Evolutionary conservation across 2,329 filamentous ascomycete genomes (phyloP), one percentile per base, ranked within the genome.

Genomic region (Sordariomycetes sp.): DNA sequence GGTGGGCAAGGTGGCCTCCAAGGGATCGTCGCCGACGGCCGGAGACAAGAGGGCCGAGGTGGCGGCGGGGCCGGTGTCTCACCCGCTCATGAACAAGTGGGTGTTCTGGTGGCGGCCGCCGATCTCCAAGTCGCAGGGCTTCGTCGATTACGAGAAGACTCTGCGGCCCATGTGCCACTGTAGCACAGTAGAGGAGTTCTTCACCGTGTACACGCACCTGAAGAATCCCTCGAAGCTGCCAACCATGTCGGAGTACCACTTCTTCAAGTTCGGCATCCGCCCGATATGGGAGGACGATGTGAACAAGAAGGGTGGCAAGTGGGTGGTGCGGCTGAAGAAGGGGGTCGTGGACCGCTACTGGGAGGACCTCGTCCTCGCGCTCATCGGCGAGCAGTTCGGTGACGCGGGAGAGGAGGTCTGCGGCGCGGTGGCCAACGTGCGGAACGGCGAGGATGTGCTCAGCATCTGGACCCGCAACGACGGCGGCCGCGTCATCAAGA

Each of bases 271-370:
- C 69, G 93, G 92, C 58, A 92, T 99, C 61, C 86, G 94, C 61
- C 94, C 94, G 24, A 94, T 99, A 65, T 99, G 94, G 94, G 94
- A 99, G 72, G 94, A 99, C 65, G 91, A 96, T 53, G 90, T 95
- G 70, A 99, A 99, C 75, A 94, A 90, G 72, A 88, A 86, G 64
- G 94, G 94, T 58, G 94, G 94, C 56, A 99, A 99, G 76, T 99
- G 93, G 93, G 92, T 97, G 63, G 86, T 99, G 70, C 83, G 93
- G 64, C 77, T 99, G 70, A 97, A 96, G 82, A 99, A 99, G 79
- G 94, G 94, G 28, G 90, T 99, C 22, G 90, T 90, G 20, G 94
- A 97, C 72, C 85, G 93, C 58, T 97, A 96, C 72, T 99, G 94
- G 90, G 94, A 99, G 76, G 90, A 97, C 68, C 79, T 97, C 55